Conservation (phyloP, 139 green algal genomes). For the Chlamydomonas sp. region DNA sequence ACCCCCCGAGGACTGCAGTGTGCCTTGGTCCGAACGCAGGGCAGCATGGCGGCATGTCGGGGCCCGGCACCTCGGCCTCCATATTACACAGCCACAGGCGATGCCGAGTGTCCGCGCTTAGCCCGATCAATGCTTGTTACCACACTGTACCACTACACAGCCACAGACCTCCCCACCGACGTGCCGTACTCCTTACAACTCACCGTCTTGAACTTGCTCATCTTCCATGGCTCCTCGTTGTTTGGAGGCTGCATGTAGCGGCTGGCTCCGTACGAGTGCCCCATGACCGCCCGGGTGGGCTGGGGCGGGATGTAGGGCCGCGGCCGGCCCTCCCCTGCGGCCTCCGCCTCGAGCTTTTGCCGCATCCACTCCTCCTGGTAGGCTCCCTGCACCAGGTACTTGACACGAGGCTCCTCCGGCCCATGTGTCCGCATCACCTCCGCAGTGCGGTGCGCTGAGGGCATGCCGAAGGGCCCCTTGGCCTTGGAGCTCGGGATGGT, state of each 20-base stretch:
- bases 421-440: conserved; percentile 40
- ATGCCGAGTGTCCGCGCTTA: not conserved
- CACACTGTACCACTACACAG: not conserved
- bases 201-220: conserved; percentile 59
- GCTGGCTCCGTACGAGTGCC: conserved; percentile 46
- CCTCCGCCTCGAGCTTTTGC: conserved; percentile 41
- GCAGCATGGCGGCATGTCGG: no score
- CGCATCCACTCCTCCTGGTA: conserved; percentile 55
- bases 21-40: no score
- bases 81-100: no score
- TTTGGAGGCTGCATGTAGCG: conserved; percentile 41
- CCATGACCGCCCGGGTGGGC: conserved; percentile 47
- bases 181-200: not conserved
- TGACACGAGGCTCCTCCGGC: conserved; percentile 55
- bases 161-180: not conserved
- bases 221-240: conserved; percentile 52
- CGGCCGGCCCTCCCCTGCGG: not conserved
- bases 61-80: no score
- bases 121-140: not conserved
- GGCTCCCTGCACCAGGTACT: conserved; percentile 62
- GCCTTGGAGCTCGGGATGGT: conserved; percentile 37
- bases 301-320: conserved; percentile 52
- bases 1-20: no score
- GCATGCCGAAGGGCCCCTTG: conserved; percentile 45
- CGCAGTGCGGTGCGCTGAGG: conserved; percentile 34